Evolutionary conservation across 768 basidiomycete species (phyloP), one percentile per base, ranked within the genome.

Genomic region (Cystobasidium tubakii): DNA sequence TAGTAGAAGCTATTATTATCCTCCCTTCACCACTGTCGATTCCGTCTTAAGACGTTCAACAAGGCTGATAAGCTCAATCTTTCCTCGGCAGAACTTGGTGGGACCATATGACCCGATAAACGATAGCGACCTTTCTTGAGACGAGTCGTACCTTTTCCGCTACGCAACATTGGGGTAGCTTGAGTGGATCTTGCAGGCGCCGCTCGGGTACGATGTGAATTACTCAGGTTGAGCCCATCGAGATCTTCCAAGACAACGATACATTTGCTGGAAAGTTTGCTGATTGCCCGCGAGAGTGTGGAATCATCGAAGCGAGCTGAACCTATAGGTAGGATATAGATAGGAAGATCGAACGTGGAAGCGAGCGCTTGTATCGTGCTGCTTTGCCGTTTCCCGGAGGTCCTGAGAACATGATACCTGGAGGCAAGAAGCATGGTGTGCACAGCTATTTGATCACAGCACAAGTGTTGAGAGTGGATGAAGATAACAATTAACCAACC

Each of bases 321-420:
- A 31, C 54, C 50, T 34, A 71, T 1, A 15, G 33, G 33, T 4
- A 71, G n/a, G 9, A 71, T 71, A 34, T 71, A 71, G 55, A 29
- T 27, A 7, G 66, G 66, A 13, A 67, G 66, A 23, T 29, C n/a
- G 42, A 67, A 42, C 2, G 44, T 31, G 13, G 43, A 50, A 43
- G 66, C 66, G 17, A 67, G 25, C 1, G 66, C 66, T 39, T 67
- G 66, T 15, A 67, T 67, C 3, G 66, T 50, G 29, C 43, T 50
- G 36, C 17, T 46, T 67, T 67, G 66, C 66, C 66, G 15, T 29
- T 46, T 6, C 66, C 66, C 4, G 66, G 66, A 9, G 66, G 66
- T 2, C 66, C 66, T 4, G 23, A 23, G 10, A 67, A 39, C 27
- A 67, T 29, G 15, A 29, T 50, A 15, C 66, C 63, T 65, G 43